These are phyloP conservation scores for Penicillium palitans DNA, from an alignment of 2,329 filamentous ascomycete species.

Conservation along the genomic window DNA sequence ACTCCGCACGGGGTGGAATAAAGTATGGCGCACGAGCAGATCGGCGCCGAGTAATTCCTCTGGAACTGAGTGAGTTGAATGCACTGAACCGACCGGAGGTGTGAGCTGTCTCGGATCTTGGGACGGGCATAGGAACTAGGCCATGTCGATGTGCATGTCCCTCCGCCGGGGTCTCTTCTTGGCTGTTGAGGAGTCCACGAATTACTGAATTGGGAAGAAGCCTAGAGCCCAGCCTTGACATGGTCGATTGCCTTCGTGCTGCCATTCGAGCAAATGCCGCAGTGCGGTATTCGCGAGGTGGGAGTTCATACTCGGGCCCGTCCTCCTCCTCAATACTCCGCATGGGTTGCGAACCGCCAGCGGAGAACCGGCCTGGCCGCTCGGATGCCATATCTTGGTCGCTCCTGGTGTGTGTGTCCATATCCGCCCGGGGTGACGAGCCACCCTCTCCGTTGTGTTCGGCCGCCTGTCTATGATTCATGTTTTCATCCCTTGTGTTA, in stretches of 20 bases:
- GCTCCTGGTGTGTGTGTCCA: slow-evolving; percentile 9
- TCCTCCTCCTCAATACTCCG: slow-evolving; percentile 42
- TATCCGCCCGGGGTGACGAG: slow-evolving; percentile 20
- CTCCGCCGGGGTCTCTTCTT: slow-evolving; percentile 49
- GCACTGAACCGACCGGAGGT: slow-evolving; percentile 42
- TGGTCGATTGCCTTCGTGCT: slow-evolving; percentile 47
- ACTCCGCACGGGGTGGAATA: slow-evolving; percentile 37
- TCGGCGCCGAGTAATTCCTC: slow-evolving; percentile 43
- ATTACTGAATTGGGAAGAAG: slow-evolving; percentile 50
- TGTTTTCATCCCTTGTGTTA: slow-evolving; percentile 36
- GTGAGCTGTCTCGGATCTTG: slow-evolving; percentile 37
- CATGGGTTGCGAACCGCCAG: slow-evolving; percentile 25
- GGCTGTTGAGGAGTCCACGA: slow-evolving; percentile 46
- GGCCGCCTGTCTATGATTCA: slow-evolving; percentile 33
- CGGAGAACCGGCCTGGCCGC: slow-evolving; percentile 12
- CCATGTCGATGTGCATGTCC: slow-evolving; percentile 48
- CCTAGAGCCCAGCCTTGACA: slow-evolving; percentile 51
- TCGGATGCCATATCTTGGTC: slow-evolving; percentile 16
- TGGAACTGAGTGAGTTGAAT: slow-evolving; percentile 41
- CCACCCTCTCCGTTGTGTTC: slow-evolving; percentile 30
- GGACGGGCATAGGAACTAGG: slow-evolving; percentile 39
- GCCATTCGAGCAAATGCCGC: slow-evolving; percentile 38
- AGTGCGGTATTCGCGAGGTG: slow-evolving; percentile 34
- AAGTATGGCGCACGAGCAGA: slow-evolving; percentile 43
- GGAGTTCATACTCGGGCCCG: slow-evolving; percentile 34